Evolutionary conservation across 2,329 filamentous ascomycete genomes (phyloP), one percentile per base, ranked within the genome.

Genomic region (Phialocephala subalpina): DNA sequence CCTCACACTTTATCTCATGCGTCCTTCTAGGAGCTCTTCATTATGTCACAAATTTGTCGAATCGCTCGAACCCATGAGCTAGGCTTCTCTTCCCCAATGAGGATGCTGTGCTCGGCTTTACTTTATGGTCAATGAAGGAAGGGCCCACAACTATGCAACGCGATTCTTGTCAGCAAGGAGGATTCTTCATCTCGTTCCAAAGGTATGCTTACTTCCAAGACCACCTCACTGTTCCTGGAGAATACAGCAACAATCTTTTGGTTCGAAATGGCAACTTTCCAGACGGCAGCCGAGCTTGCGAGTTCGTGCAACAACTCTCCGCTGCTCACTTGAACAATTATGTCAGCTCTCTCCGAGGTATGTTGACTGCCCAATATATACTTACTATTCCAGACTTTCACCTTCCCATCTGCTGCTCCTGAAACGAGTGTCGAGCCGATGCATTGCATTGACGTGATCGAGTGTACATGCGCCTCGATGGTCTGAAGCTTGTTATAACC

Each of bases 181-280:
- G 3, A 25, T 52, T 22, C 45, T 49, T 49, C n/a, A 14, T 14
- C 33, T 38, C 52, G n/a, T 56, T 22, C 12, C 18, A 29, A 22
- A 22, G 12, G 56, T 59, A 77, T 58, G 61, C 89, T 82, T 81
- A 96, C 94, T 89, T 97, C 95, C 94, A 98, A 97, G 69, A 97
- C 90, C 0, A 95, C 97, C 70, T 93, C 88, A 60, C 88, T 90
- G 60, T 87, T 87, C 66, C 94, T 87, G 72, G 92, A 90, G 12
- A 94, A 94, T 83, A 97, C 91, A 42, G 97, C 94, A 42, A 98
- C 94, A 64, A 94, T 96, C 79, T 97, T 97, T 78, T 97, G 95
- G 70, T 97, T 94, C 76, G 97, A 94, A 77, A 97, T 97, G 0
- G 95, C 94, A 29, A 97, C 94, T 66, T 95, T 87, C 95, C 95